These are phyloP conservation scores for Nicotiana undulata DNA, from an alignment of 257 asterid genomes.

Conservation along the genomic window DNA sequence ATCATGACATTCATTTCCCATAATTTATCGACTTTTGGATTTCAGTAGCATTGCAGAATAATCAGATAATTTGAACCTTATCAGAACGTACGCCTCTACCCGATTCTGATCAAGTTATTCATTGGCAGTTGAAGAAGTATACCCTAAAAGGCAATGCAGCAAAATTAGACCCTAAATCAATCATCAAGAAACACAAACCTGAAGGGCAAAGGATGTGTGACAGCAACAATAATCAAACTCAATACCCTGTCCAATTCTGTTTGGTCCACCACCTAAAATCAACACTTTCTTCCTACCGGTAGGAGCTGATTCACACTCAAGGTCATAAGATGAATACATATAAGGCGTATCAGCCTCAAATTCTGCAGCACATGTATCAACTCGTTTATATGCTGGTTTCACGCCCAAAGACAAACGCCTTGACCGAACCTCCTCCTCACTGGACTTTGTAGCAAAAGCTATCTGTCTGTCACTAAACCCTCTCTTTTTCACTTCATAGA, in stretches of 20 bases:
- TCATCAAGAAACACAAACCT: constrained; percentile 41
- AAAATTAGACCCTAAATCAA: constrained; percentile 9
- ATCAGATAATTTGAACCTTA: not conserved
- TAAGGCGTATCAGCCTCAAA: constrained; percentile 97
- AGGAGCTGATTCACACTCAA: constrained; percentile 88
- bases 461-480: constrained; percentile 96
- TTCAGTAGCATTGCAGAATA: not conserved
- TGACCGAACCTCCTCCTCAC: constrained; percentile 70
- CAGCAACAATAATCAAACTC: constrained; percentile 99
- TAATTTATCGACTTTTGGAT: not conserved
- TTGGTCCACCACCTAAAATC: constrained; percentile 98
- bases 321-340: constrained; percentile 87
- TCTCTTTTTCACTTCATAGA: constrained; percentile 88
- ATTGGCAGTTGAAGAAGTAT: not conserved
- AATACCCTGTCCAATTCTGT: constrained; percentile 97
- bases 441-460: constrained; percentile 68
- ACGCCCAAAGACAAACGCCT: constrained; percentile 76
- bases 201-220: constrained; percentile 94
- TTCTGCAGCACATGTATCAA: constrained; percentile 98
- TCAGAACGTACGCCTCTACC: not conserved
- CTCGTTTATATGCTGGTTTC: constrained; percentile 84
- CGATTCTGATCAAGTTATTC: not conserved
- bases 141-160: not conserved
- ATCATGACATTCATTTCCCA: not conserved
- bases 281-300: constrained; percentile 67